phyloP scores from a whole-genome alignment of 164 flowering plant genomes.

The Brasenia schreberi region DNA sequence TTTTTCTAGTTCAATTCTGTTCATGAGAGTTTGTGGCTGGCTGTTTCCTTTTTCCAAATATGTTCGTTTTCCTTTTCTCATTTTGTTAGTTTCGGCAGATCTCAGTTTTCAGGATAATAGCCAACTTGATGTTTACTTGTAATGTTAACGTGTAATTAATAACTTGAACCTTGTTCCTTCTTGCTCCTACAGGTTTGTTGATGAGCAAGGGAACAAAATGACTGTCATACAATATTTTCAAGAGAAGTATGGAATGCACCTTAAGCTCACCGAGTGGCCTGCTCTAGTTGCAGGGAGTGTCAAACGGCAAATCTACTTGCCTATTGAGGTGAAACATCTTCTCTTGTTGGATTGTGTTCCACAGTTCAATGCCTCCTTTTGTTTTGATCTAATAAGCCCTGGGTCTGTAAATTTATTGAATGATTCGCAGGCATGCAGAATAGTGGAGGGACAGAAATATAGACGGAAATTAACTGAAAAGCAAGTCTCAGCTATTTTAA shows the following conservation, averaged over 20 bases:
- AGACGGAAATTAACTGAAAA: conserved; percentile 47
- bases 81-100: background rate
- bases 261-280: conserved; percentile 14
- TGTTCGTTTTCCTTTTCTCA: background rate
- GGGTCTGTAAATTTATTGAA: background rate
- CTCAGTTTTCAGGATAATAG: background rate
- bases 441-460: conserved; percentile 52
- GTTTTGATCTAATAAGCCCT: too few relatives aligned
- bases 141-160: background rate
- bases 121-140: background rate
- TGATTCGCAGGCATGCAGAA: conserved; percentile 33
- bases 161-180: background rate
- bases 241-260: conserved; percentile 9
- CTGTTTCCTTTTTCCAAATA: background rate
- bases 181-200: conserved; percentile 2
- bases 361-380: background rate
- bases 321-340: conserved; percentile 18
- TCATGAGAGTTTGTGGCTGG: background rate
- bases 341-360: background rate
- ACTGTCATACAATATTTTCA: conserved; percentile 18
- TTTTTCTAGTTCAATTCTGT: too few relatives aligned
- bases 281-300: conserved; percentile 21
- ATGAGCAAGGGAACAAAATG: conserved; percentile 7
- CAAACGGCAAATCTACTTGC: conserved; percentile 15
- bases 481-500: conserved; percentile 47